A percentile compares a stretch with the other conserved stretches of the same genome.
Evolutionary conservation across 805 yeast species (phyloP).

Genomic region (Wickerhamomyces sydowiorum): DNA sequence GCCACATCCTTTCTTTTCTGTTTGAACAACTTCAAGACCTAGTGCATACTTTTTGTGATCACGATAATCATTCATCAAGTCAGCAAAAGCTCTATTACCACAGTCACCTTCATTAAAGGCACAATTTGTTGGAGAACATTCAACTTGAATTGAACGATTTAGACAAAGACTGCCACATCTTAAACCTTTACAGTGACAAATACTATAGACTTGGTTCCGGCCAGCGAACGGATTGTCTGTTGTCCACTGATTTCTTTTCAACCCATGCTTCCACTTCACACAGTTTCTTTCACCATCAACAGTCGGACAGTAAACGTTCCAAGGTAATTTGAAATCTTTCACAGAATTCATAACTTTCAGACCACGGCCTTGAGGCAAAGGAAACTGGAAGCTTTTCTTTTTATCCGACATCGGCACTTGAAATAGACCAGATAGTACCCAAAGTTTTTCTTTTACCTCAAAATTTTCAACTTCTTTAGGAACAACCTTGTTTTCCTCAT

Average conservation of each 20-base stretch:
- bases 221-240: neutral
- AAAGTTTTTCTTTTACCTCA: conserved; percentile 7
- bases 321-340: conserved; percentile 26
- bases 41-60: conserved; percentile 15
- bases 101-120: conserved; percentile 26
- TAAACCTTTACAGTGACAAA: conserved; percentile 17
- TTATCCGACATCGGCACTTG: conserved; percentile 8
- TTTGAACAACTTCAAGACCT: conserved; percentile 28
- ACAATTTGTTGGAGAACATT: conserved; percentile 29
- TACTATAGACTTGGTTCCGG: neutral
- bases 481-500: neutral
- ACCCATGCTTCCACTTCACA: conserved; percentile 23
- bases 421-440: conserved; percentile 18
- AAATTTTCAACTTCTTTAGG: neutral
- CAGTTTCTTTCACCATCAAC: conserved; percentile 15
- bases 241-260: conserved; percentile 16
- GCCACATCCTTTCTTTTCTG: conserved; percentile 38
- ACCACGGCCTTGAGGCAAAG: conserved; percentile 19
- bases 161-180: conserved; percentile 29
- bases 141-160: conserved; percentile 26
- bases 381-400: conserved; percentile 8
- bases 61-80: conserved; percentile 12
- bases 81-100: conserved; percentile 32
- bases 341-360: conserved; percentile 8
- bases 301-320: conserved; percentile 28